phyloP scores from a whole-genome alignment of 257 asterid species.

The Solanum boliviense region DNA sequence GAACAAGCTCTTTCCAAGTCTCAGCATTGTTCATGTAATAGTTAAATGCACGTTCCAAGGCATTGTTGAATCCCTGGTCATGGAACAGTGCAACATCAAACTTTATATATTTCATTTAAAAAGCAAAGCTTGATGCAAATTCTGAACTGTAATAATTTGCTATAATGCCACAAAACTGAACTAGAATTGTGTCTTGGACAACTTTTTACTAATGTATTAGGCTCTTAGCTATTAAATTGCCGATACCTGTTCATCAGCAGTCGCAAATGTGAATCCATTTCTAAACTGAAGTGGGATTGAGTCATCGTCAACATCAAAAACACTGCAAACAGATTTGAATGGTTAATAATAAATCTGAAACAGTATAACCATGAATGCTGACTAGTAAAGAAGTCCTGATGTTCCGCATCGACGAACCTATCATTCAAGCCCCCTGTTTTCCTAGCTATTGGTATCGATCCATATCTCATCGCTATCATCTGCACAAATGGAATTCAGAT shows the following conservation, averaged over 20 bases:
- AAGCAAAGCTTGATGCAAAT: neutral
- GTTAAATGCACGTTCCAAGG: slow-evolving; percentile 65
- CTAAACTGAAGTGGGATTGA: slow-evolving; percentile 62
- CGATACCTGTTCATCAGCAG: slow-evolving; percentile 74
- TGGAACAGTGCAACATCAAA: neutral
- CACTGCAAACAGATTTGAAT: slow-evolving; percentile 42
- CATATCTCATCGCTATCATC: slow-evolving; percentile 99
- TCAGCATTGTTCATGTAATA: slow-evolving; percentile 41
- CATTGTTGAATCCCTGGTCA: slow-evolving; percentile 58
- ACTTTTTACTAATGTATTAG: neutral
- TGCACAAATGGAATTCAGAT: slow-evolving; percentile 13
- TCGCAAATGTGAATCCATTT: slow-evolving; percentile 76
- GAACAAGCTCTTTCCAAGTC: slow-evolving; percentile 62
- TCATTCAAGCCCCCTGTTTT: slow-evolving; percentile 95
- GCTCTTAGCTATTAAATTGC: neutral
- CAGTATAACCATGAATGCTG: neutral
- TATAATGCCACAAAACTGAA: neutral
- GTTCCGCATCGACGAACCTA: slow-evolving; percentile 36
- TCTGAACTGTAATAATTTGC: neutral
- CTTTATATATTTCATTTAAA: neutral
- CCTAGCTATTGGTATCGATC: slow-evolving; percentile 79
- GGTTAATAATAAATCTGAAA: neutral
- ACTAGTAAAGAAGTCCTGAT: neutral
- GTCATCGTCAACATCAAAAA: slow-evolving; percentile 78
- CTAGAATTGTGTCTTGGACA: neutral